Base-by-base conservation (phyloP, 2,329 filamentous ascomycete species). In the Fusarium globosum region DNA sequence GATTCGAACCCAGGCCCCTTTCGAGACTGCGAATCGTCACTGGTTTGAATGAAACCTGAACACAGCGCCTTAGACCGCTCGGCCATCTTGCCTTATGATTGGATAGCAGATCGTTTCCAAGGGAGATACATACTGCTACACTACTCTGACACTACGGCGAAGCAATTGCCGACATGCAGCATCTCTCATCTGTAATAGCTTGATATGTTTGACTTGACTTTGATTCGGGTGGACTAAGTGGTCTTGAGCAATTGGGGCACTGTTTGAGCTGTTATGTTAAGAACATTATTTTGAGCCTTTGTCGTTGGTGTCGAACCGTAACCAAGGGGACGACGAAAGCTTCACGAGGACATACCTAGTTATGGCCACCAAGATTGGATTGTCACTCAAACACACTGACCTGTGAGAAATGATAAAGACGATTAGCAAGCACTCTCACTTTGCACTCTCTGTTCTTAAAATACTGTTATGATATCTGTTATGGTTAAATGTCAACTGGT, bases 1-100 rank as follows among this genome's bases (percentile, higher is more conserved):
- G 64, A 67, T 66, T 67, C 64, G 64, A 66, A 67, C 64, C 64
- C 64, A 66, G 64, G 64, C 61, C 63, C 61, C 63, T 66, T 65
- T 66, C 63, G 63, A 66, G 64, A 66, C 64, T 66, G 64, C 64
- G 64, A 66, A 66, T 66, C 64, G 64, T 66, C 48, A 35, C 61
- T 65, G 42, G 64, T 66, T 66, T 45, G 15, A 28, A 65, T 66
- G 0, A 62, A 65, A 66, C 64, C 64, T 66, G 64, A 66, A 66
- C 64, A 66, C 64, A 66, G 64, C 64, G 61, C 64, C 64, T 66
- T 66, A 66, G 64, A 66, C 64, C 64, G 61, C 64, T 66, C 64
- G 64, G 64, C 64, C 64, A 66, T 66, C 64, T 66, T 66, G 49
- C 64, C 64, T 58, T 58, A 10, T 66, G 49, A 66, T 66, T 66